Base-by-base conservation (phyloP, 2,329 filamentous ascomycete genomes). In the Thermochaetoides dissita region DNA sequence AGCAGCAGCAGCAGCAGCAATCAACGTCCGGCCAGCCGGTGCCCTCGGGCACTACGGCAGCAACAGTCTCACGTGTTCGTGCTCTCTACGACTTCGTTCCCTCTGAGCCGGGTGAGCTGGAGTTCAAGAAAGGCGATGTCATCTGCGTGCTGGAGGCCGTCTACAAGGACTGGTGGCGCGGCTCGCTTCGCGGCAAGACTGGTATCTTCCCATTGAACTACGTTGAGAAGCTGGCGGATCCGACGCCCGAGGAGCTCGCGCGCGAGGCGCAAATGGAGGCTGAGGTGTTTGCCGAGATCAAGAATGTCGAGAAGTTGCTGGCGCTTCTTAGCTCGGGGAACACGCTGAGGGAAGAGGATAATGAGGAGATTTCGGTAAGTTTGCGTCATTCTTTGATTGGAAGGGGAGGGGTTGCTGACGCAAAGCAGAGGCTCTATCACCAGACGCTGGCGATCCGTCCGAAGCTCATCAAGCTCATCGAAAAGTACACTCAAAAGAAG, bases 91-190 rank as follows among this genome's bases (percentile, higher is more conserved):
- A 98, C 61, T 98, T 98, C 61, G 79, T 83, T 39, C 89, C 91
- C 2, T 93, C 88, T 0, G 91, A 98, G 60, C 78, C 87, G 0
- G 91, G 89, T 38, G 91, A 98, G 65, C 69, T 98, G 47, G 87
- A 94, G 53, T 98, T 98, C 61, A 83, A 88, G 53, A 94, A 94
- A 65, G 89, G 91, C 29, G 91, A 98, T 59, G 82, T 96, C 34
- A 98, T 98, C 60, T 89, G 91, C 1, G 91, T 98, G 10, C 71
- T 98, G 34, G 91, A 96, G 63, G 95, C 88, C 1, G 91, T 96
- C 2, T 98, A 93, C 67, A 98, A 96, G 63, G 91, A 98, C 62
- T 98, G 91, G 91, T 98, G 91, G 91, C 89, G 94, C 54, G 91
- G 91, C 1, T 94, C 88, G 35, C 67, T 98, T 45, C 79, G 88